Percentiles rank a stretch among this genome's conserved stretches.
These are phyloP conservation scores for Viola pubescens DNA, from an alignment of 441 rosid species.

Conservation along the genomic window DNA sequence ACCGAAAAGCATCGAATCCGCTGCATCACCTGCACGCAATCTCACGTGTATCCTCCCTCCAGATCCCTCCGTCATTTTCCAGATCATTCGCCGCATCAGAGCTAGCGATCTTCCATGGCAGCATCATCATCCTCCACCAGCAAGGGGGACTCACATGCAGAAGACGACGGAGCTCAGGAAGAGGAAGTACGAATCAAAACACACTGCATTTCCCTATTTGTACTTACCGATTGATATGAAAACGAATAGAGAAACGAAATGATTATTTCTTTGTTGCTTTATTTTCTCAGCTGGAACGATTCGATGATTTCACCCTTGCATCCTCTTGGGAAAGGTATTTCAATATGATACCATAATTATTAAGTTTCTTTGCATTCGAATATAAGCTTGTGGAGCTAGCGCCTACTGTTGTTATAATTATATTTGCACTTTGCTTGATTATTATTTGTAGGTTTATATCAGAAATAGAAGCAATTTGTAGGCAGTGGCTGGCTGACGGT, in stretches of 20 bases:
- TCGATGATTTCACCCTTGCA: slow-evolving; percentile 93
- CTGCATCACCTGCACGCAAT: too few species aligned
- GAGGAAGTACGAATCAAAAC: slow-evolving; percentile 40
- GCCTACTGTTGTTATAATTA: neutral
- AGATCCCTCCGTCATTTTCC: too few species aligned
- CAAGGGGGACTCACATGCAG: slow-evolving; percentile 35
- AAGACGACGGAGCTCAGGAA: slow-evolving; percentile 41
- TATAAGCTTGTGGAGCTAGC: neutral
- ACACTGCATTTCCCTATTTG: neutral
- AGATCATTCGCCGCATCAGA: too few species aligned
- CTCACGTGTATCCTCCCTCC: too few species aligned
- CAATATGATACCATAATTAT: neutral
- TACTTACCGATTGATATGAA: neutral
- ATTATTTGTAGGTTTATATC: slow-evolving; percentile 72
- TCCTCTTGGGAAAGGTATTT: slow-evolving; percentile 97
- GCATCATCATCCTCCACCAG: slow-evolving; percentile 28
- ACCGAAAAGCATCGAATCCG: too few species aligned
- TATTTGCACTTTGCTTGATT: neutral
- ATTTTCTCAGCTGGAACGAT: slow-evolving; percentile 58
- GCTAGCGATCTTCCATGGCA: slow-evolving; percentile 44
- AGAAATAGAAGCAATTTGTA: slow-evolving; percentile 88
- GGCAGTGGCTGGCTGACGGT: slow-evolving; percentile 93
- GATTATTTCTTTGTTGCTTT: neutral
- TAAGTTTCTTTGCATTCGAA: neutral
- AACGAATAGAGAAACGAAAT: neutral